Evolutionary conservation across 2,329 filamentous ascomycete genomes (phyloP).

Genomic region (Aspergillus novofumigatus): DNA sequence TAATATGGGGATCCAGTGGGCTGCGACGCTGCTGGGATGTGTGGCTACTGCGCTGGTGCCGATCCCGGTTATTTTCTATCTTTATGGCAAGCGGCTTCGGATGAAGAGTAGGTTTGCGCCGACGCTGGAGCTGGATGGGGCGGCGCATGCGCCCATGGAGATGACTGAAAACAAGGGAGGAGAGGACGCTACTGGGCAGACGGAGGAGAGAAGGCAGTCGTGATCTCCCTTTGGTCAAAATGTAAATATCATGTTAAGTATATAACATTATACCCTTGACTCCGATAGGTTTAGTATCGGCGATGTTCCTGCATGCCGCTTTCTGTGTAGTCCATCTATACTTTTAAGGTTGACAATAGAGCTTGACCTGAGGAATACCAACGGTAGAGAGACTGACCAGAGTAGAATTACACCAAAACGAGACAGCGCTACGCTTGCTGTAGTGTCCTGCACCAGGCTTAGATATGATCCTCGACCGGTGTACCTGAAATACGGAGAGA

Average conservation of each 20-base stretch:
- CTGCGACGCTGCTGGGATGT: conserved; percentile 35
- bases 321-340: too few species aligned
- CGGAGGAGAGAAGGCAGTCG: background rate
- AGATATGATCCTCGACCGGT: too few species aligned
- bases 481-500: too few species aligned
- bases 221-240: background rate
- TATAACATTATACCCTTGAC: too few species aligned
- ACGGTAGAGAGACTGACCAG: too few species aligned
- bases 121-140: background rate
- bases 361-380: too few species aligned
- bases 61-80: conserved; percentile 36
- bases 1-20: conserved; percentile 31
- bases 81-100: conserved; percentile 19
- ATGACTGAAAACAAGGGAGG: background rate
- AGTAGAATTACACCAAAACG: too few species aligned
- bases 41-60: conserved; percentile 33
- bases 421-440: too few species aligned
- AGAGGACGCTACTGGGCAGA: background rate
- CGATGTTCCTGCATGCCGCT: too few species aligned
- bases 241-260: background rate
- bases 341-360: too few species aligned
- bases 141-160: background rate
- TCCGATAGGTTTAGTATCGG: too few species aligned
- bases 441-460: too few species aligned
- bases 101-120: background rate